phyloP scores from a whole-genome alignment of 371 early-diverging fungal genomes.

The Mortierella sp. region DNA sequence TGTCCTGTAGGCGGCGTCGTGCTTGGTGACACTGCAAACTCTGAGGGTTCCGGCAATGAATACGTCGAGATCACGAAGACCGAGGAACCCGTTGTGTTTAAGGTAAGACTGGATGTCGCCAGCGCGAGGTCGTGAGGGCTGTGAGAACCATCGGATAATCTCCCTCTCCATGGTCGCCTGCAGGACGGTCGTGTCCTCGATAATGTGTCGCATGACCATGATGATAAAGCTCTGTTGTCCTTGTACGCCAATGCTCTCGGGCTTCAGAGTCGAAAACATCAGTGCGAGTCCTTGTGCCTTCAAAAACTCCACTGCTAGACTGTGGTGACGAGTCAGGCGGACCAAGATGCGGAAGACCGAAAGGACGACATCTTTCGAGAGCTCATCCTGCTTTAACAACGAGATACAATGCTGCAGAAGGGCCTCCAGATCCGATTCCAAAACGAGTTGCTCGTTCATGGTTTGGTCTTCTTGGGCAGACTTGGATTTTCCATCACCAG shows the following conservation, averaged over 20 bases:
- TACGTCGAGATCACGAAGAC: conserved; percentile 74
- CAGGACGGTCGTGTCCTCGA: conserved; percentile 81
- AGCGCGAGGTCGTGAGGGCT: conserved; percentile 70
- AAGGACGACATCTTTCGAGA: conserved; percentile 68
- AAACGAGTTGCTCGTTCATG: conserved; percentile 38
- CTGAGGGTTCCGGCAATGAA: conserved; percentile 76
- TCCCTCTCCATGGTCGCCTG: conserved; percentile 79
- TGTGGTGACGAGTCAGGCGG: conserved; percentile 81
- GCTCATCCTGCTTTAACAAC: conserved; percentile 61
- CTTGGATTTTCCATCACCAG: conserved; percentile 52
- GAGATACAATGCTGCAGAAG: conserved; percentile 63
- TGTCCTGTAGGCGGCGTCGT: conserved; percentile 66
- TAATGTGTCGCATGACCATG: conserved; percentile 89
- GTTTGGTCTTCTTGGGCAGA: conserved; percentile 48
- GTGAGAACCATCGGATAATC: conserved; percentile 77
- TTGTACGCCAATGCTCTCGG: conserved; percentile 68
- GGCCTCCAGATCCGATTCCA: conserved; percentile 54
- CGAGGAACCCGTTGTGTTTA: conserved; percentile 76
- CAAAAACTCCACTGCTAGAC: conserved; percentile 77
- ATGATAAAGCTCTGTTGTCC: conserved; percentile 81
- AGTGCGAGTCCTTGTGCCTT: conserved; percentile 73
- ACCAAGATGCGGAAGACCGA: conserved; percentile 85
- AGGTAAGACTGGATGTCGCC: conserved; percentile 79
- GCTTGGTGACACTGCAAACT: conserved; percentile 72
- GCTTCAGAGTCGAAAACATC: conserved; percentile 66